Base-by-base conservation (phyloP, 768 basidiomycete species). In the Auricularia sp. region DNA sequence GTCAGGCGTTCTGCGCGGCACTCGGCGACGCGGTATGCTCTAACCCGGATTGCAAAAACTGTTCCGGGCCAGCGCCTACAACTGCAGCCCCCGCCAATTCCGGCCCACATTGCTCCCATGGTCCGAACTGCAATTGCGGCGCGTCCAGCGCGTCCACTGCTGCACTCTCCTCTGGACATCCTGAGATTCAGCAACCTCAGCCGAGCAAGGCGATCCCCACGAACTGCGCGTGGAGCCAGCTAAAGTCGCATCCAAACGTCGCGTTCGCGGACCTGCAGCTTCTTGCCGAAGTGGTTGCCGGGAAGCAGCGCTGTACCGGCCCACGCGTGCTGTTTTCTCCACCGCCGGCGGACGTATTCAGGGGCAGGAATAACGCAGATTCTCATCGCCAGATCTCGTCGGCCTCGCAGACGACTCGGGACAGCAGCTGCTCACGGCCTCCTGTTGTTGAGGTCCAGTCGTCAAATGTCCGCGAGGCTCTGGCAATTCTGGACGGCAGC, bases 221-320 rank as follows among this genome's bases (percentile, higher is more conserved):
- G 64, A 88, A 87, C 71, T 85, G 87, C 64, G 92, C 92, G 7
- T 94, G 92, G 90, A 83, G 83, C 35, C 86, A 86, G 68, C 79
- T 95, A 67, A 93, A 94, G 75, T 84, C 85, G 11, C 94, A 96
- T 74, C 94, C 94, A 2, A 94, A 93, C 69, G 87, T 90, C 63
- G 83, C 86, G 36, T 94, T 94, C 72, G 84, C 90, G 14, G 91
- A 95, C 75, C 79, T 96, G 63, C 77, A 85, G 2, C 80, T 96
- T 63, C 82, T 96, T 54, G 94, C 94, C 2, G 92, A 92, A 62
- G 94, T 96, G 51, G 92, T 95, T 51, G 87, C 90, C 7, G 89
- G 91, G 64, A 81, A 88, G 62, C 87, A 91, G 54, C 86, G 83
- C 72, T 93, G 91, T 71, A 82, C 80, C 1, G 90, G 90, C 18